These are phyloP conservation scores for Evernia prunastri DNA, from an alignment of 495 filamentous ascomycete species.

Conservation along the genomic window DNA sequence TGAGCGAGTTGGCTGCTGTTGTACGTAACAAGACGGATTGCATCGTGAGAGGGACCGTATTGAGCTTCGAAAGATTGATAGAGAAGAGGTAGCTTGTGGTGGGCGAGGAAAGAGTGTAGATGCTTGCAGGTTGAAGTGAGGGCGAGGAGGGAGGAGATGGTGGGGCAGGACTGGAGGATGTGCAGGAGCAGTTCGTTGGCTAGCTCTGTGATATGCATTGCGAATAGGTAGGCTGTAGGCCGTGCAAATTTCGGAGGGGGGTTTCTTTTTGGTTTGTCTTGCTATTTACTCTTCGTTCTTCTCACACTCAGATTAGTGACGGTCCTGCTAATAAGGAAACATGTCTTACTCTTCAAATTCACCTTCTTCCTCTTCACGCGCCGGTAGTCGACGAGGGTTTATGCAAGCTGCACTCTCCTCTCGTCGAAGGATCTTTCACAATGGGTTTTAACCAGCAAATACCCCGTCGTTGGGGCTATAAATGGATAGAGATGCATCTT, in stretches of 20 bases:
- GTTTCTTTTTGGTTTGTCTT: constrained; percentile 21
- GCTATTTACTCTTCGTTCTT: neutral
- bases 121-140: constrained; percentile 49
- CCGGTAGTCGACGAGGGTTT: constrained; percentile 3
- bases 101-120: constrained; percentile 47
- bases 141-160: constrained; percentile 47
- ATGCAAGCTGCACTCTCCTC: constrained; percentile 25
- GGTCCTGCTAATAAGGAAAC: neutral
- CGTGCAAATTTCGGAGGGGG: constrained; percentile 5
- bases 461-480: constrained; percentile 77
- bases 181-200: constrained; percentile 58
- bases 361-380: neutral
- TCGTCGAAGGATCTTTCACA: constrained; percentile 36
- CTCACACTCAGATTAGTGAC: neutral
- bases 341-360: neutral
- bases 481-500: constrained; percentile 39
- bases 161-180: constrained; percentile 50
- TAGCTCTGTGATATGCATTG: constrained; percentile 46
- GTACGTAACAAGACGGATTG: constrained; percentile 54
- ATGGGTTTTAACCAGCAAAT: constrained; percentile 43
- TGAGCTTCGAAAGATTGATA: constrained; percentile 47
- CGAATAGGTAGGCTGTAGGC: constrained; percentile 4
- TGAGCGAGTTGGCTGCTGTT: constrained; percentile 52
- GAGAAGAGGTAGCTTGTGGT: constrained; percentile 49
- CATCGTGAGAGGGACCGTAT: constrained; percentile 54